Conservation (phyloP, 192 early-diverging fungal species). For the Coemansia sp. region DNA sequence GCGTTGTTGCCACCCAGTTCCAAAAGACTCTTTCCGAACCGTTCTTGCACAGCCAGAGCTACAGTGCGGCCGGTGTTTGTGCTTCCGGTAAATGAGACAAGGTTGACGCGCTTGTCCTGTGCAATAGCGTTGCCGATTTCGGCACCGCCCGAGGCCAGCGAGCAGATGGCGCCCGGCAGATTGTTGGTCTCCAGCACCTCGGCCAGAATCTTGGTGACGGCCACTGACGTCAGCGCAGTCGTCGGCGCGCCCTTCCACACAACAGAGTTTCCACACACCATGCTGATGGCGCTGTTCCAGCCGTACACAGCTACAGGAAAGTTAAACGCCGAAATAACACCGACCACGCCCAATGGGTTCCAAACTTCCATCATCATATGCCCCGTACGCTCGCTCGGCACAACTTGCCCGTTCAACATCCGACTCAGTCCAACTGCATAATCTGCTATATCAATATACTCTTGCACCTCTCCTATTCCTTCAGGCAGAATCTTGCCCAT, state of each 20-base stretch:
- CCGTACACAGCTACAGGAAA: constrained; percentile 92
- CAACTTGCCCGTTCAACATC: constrained; percentile 74
- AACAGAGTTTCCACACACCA: constrained; percentile 88
- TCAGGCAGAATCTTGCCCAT: constrained; percentile 96
- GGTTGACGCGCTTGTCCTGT: constrained; percentile 66
- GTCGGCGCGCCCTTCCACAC: constrained; percentile 88
- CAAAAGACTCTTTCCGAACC: constrained; percentile 84
- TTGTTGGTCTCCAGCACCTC: constrained; percentile 77
- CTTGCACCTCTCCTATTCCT: constrained; percentile 92
- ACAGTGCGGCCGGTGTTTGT: constrained; percentile 76
- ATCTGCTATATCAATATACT: constrained; percentile 94
- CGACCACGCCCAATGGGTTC: constrained; percentile 91
- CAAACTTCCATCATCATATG: constrained; percentile 95
- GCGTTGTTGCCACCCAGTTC: constrained; percentile 97
- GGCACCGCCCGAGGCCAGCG: constrained; percentile 78
- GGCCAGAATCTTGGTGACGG: constrained; percentile 83
- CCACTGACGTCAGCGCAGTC: constrained; percentile 79
- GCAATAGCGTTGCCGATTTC: constrained; percentile 81
- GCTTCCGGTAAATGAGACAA: constrained; percentile 90
- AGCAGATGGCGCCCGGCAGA: constrained; percentile 79
- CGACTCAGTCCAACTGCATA: constrained; percentile 86
- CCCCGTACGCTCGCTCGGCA: constrained; percentile 87
- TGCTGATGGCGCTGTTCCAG: constrained; percentile 89
- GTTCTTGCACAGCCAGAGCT: constrained; percentile 74
- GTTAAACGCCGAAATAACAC: constrained; percentile 94